Conservation (phyloP, 345 rosid genomes). For the Dimocarpus longan region DNA sequence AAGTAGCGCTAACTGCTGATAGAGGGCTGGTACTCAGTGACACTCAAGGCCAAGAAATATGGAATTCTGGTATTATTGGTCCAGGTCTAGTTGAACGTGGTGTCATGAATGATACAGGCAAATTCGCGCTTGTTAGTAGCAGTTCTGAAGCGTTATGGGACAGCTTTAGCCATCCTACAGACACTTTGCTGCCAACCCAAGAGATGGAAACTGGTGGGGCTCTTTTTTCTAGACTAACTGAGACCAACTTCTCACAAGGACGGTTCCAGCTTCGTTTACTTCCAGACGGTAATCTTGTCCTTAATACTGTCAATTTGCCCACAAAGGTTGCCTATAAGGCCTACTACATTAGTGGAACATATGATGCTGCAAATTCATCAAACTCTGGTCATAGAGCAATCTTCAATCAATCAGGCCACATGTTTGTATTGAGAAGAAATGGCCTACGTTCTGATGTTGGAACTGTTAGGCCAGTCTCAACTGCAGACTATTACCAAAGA, state of each 20-base stretch:
- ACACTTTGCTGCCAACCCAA: conserved; percentile 40
- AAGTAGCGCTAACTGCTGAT: conserved; percentile 25
- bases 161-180: conserved; percentile 35
- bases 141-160: conserved; percentile 26
- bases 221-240: conserved; percentile 22
- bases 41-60: conserved; percentile 20
- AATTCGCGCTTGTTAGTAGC: conserved; percentile 15
- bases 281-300: conserved; percentile 6
- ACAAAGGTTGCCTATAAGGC: neutral
- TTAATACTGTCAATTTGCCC: conserved; percentile 23
- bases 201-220: neutral
- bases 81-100: conserved; percentile 16
- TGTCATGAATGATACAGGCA: conserved; percentile 30
- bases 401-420: conserved; percentile 16
- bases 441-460: neutral
- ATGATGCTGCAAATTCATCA: neutral
- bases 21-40: conserved; percentile 22
- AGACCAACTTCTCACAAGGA: conserved; percentile 26
- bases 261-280: conserved; percentile 24
- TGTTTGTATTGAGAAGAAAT: conserved; percentile 18
- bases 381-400: conserved; percentile 11
- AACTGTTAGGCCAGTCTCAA: neutral
- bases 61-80: neutral
- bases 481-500: conserved; percentile 24
- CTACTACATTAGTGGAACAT: neutral